phyloP scores from a whole-genome alignment of 192 early-diverging fungal genomes.

The Coemansia sp. region DNA sequence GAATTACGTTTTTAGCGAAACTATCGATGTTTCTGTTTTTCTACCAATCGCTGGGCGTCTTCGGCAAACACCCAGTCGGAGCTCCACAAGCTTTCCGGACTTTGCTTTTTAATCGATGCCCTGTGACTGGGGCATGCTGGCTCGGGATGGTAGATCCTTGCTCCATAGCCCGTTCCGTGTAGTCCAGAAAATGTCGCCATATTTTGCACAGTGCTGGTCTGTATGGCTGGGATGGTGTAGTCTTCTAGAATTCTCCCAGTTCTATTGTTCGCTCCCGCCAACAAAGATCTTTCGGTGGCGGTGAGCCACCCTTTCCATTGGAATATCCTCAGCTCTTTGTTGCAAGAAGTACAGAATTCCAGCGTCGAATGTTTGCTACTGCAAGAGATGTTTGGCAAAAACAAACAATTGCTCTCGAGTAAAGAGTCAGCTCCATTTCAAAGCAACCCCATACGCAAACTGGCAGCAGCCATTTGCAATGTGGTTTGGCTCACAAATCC shows the following conservation, averaged over 20 bases:
- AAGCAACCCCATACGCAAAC: no score
- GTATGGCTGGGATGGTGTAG: background rate
- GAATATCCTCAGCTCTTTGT: constrained; percentile 2
- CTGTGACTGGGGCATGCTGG: constrained; percentile 1
- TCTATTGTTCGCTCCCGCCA: background rate
- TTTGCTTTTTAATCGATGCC: constrained; percentile 8
- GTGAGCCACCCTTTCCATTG: constrained; percentile 1
- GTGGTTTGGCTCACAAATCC: no score
- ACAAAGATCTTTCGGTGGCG: constrained; percentile 1
- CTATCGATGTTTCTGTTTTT: constrained; percentile 13
- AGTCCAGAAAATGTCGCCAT: background rate
- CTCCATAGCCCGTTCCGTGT: no score
- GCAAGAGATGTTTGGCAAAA: no score
- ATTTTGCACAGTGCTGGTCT: background rate
- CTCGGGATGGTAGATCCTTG: no score
- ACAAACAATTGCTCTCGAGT: no score
- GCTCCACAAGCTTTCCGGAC: constrained; percentile 5
- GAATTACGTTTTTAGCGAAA: background rate
- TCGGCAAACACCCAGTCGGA: background rate
- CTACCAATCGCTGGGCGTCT: constrained; percentile 4
- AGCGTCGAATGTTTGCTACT: constrained; percentile 6
- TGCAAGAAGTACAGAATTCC: constrained; percentile 2
- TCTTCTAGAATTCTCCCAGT: constrained; percentile 8
- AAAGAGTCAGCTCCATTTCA: no score
- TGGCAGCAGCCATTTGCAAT: no score